Conservation (phyloP, 352 stramenopile species). For the Plasmopara halstedii region DNA sequence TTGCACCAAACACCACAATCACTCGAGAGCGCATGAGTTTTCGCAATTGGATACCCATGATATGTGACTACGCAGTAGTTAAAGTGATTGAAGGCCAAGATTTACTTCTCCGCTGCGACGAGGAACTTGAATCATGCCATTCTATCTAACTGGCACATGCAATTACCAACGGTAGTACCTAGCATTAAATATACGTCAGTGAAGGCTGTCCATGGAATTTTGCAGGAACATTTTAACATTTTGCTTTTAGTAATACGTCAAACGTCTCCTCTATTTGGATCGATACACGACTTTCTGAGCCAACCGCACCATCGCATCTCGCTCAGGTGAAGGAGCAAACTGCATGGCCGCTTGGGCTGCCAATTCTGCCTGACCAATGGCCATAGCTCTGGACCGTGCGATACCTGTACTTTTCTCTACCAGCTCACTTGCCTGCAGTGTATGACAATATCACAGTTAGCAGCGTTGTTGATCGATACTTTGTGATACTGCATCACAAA, state of each 20-base stretch:
- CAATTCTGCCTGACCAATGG: slow-evolving; percentile 94
- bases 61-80: slow-evolving; percentile 1
- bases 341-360: slow-evolving; percentile 90
- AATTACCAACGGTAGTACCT: neutral
- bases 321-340: slow-evolving; percentile 70
- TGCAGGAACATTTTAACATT: slow-evolving; percentile 24
- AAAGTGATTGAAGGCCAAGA: slow-evolving; percentile 6
- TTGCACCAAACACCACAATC: slow-evolving; percentile 72
- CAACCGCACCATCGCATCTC: slow-evolving; percentile 81
- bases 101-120: slow-evolving; percentile 19
- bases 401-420: slow-evolving; percentile 91
- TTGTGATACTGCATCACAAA: slow-evolving; percentile 13
- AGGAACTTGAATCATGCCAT: neutral
- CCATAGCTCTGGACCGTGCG: slow-evolving; percentile 89
- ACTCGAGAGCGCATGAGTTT: slow-evolving; percentile 50
- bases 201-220: no score
- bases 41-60: slow-evolving; percentile 49
- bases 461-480: neutral
- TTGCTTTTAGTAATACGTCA: slow-evolving; percentile 6
- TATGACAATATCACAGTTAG: slow-evolving; percentile 12
- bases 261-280: slow-evolving; percentile 73
- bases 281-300: slow-evolving; percentile 83
- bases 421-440: slow-evolving; percentile 62
- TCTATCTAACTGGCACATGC: slow-evolving; percentile 17
- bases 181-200: no score